Evolutionary conservation across 768 basidiomycete species (phyloP).

Genomic region (Tricholoma bakamatsutake): DNA sequence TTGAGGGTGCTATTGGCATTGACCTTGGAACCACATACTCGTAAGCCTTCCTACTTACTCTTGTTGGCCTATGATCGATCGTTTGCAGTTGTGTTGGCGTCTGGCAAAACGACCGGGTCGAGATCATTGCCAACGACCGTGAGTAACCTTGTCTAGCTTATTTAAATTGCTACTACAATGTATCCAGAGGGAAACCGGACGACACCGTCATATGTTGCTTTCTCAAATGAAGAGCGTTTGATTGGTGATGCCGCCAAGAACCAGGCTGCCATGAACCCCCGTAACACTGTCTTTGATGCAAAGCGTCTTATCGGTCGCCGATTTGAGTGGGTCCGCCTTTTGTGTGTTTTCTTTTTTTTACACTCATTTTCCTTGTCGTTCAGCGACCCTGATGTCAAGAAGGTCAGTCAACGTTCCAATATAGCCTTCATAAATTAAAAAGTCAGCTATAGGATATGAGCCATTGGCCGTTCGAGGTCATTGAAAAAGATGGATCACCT

Average conservation of each 20-base stretch:
- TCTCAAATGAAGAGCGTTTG: constrained; percentile 92
- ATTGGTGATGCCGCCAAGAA: constrained; percentile 99
- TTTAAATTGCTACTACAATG: background rate
- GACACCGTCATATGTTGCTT: constrained; percentile 98
- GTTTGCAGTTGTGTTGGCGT: constrained; percentile 87
- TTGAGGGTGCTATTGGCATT: constrained; percentile 95
- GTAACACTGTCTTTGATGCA: constrained; percentile 98
- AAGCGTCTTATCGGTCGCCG: constrained; percentile 98
- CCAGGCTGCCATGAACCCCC: constrained; percentile 99
- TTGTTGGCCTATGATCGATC: constrained; percentile 10
- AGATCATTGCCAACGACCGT: constrained; percentile 98
- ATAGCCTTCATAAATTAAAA: constrained; percentile 9
- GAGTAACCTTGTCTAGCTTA: constrained; percentile 26
- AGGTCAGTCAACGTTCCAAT: constrained; percentile 38
- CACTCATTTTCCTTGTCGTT: constrained; percentile 10
- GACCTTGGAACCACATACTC: constrained; percentile 98
- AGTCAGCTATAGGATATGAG: constrained; percentile 65
- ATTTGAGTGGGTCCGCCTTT: constrained; percentile 63
- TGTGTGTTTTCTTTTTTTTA: constrained; percentile 4
- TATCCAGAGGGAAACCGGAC: constrained; percentile 91
- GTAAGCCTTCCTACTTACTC: constrained; percentile 36
- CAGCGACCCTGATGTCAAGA: constrained; percentile 91
- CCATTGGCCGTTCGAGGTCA: constrained; percentile 97
- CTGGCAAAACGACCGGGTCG: constrained; percentile 99
- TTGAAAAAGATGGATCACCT: constrained; percentile 96